phyloP scores from a whole-genome alignment of 2,329 filamentous ascomycete species.

The Pestalotiopsis sp. region DNA sequence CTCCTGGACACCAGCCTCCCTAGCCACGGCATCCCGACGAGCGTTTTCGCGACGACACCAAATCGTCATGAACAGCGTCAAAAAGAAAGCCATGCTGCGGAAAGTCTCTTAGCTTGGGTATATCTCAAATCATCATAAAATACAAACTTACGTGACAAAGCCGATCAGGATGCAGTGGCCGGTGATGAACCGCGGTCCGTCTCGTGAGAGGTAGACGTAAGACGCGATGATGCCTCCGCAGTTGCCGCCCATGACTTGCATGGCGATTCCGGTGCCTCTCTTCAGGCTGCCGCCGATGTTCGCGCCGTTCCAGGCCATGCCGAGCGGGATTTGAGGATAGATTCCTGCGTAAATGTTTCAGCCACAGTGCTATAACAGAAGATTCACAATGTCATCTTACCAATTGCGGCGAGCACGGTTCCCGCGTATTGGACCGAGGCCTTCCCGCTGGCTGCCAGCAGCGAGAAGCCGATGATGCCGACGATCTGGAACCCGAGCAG shows the following conservation, averaged over 20 bases:
- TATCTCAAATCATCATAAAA: background rate
- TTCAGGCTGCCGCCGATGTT: conserved; percentile 60
- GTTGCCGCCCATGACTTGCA: conserved; percentile 63
- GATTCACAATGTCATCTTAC: conserved; percentile 10
- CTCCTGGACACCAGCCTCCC: conserved; percentile 19
- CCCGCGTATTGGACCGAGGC: conserved; percentile 49
- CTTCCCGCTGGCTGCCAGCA: conserved; percentile 38
- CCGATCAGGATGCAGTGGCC: conserved; percentile 42
- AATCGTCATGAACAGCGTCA: conserved; percentile 33
- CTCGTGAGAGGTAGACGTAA: conserved; percentile 47
- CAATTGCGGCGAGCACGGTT: conserved; percentile 47
- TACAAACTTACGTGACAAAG: conserved; percentile 25
- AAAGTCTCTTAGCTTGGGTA: background rate
- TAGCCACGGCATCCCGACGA: conserved; percentile 26
- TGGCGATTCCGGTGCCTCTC: conserved; percentile 57
- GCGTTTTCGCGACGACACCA: conserved; percentile 34
- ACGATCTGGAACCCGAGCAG: conserved; percentile 48
- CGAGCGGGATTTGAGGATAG: conserved; percentile 58
- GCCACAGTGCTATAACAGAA: background rate
- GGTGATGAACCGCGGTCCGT: conserved; percentile 36
- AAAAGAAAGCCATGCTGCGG: conserved; percentile 31
- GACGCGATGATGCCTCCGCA: conserved; percentile 34
- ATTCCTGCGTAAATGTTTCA: conserved; percentile 31
- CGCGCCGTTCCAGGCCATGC: conserved; percentile 59
- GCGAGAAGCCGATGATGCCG: conserved; percentile 46